A percentile compares a stretch with the other conserved stretches of the same genome.
Conservation (phyloP, 176 grass and related monocot species). For the Aechmea fasciata region DNA sequence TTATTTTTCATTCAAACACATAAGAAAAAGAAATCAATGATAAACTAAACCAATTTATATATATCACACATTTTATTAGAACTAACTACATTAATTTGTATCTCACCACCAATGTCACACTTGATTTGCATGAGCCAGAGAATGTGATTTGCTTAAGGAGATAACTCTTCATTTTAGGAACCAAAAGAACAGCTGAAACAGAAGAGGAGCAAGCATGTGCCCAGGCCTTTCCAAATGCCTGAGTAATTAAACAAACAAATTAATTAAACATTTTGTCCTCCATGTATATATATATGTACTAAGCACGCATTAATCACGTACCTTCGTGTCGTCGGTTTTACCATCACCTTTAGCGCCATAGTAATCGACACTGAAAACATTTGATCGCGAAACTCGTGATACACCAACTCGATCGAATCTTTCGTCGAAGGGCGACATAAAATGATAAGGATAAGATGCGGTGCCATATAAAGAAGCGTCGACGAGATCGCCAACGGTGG, state of each 20-base stretch:
- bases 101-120: constrained; percentile 32
- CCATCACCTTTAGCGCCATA: constrained; percentile 49
- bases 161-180: constrained; percentile 41
- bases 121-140: constrained; percentile 53
- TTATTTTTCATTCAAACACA: constrained; percentile 5
- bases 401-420: neutral
- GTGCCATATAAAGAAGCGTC: neutral
- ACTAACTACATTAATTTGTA: neutral
- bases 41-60: neutral
- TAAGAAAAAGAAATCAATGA: neutral
- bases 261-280: neutral
- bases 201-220: constrained; percentile 41
- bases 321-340: constrained; percentile 39
- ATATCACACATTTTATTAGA: neutral
- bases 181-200: constrained; percentile 29
- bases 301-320: constrained; percentile 9
- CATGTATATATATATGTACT: neutral
- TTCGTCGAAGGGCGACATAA: neutral
- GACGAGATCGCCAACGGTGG: neutral
- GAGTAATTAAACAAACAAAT: constrained; percentile 7
- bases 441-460: neutral
- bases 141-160: constrained; percentile 42
- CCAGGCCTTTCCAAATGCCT: constrained; percentile 55
- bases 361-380: constrained; percentile 35
- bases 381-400: constrained; percentile 8